A percentile compares a stretch with the other conserved stretches of the same genome.
Conservation (phyloP, 805 yeast genomes). For the Grigorovia humatica region DNA sequence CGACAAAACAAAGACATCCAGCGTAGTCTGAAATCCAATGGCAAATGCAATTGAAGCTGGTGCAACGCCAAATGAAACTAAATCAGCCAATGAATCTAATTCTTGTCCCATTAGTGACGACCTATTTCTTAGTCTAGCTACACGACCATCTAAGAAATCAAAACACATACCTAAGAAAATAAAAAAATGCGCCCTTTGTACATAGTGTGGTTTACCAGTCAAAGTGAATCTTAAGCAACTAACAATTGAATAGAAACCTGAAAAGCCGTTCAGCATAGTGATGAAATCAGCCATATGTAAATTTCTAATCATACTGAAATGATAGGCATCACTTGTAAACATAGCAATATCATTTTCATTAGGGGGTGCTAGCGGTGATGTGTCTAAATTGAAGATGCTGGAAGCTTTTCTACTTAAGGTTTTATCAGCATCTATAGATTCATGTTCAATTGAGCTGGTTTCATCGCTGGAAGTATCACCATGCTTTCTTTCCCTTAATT, state of each 20-base stretch:
- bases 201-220: slow-evolving; percentile 57
- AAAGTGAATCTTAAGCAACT: slow-evolving; percentile 74
- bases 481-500: slow-evolving; percentile 6
- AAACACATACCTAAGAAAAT: slow-evolving; percentile 87
- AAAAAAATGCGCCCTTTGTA: slow-evolving; percentile 82
- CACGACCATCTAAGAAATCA: slow-evolving; percentile 95
- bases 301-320: slow-evolving; percentile 74
- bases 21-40: slow-evolving; percentile 76
- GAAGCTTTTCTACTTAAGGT: slow-evolving; percentile 38
- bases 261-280: slow-evolving; percentile 86
- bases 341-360: slow-evolving; percentile 67
- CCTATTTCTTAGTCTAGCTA: slow-evolving; percentile 87
- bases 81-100: slow-evolving; percentile 90
- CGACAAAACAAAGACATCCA: slow-evolving; percentile 65
- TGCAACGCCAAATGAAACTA: slow-evolving; percentile 88
- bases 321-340: slow-evolving; percentile 74
- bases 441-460: slow-evolving; percentile 5
- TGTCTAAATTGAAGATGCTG: slow-evolving; percentile 42
- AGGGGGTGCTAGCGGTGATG: slow-evolving; percentile 58
- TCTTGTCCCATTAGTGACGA: slow-evolving; percentile 95
- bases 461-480: neutral
- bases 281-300: slow-evolving; percentile 94
- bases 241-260: slow-evolving; percentile 84
- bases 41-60: slow-evolving; percentile 91
- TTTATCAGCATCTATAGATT: slow-evolving; percentile 9